Evolutionary conservation across 768 basidiomycete species (phyloP).

Genomic region (Suillus hirtellus): DNA sequence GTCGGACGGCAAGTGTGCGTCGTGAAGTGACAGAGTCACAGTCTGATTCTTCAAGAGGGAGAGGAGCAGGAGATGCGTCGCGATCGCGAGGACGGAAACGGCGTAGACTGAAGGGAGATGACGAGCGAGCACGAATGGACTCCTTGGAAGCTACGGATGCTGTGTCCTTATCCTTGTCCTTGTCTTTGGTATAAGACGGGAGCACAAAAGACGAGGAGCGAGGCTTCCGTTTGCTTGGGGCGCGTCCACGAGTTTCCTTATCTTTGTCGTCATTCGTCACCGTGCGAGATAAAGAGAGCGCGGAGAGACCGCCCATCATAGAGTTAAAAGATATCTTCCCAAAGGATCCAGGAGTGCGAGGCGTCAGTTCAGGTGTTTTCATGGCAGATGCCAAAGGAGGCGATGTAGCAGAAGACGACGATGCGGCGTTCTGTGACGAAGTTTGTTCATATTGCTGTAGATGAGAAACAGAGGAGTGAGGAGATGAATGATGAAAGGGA

Average conservation of each 20-base stretch:
- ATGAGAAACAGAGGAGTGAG: constrained; percentile 20
- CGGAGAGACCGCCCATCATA: constrained; percentile 72
- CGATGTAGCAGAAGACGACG: constrained; percentile 11
- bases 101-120: constrained; percentile 79
- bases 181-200: constrained; percentile 32
- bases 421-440: constrained; percentile 11
- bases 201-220: constrained; percentile 54
- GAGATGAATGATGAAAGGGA: constrained; percentile 24
- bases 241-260: constrained; percentile 54
- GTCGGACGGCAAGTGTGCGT: constrained; percentile 45
- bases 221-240: constrained; percentile 41
- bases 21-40: constrained; percentile 38
- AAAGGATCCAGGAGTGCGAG: constrained; percentile 50
- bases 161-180: constrained; percentile 32
- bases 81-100: constrained; percentile 60
- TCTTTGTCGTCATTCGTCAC: constrained; percentile 40
- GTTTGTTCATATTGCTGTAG: constrained; percentile 22
- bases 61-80: constrained; percentile 56
- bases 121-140: constrained; percentile 64
- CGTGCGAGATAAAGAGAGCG: constrained; percentile 61
- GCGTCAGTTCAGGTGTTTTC: constrained; percentile 38
- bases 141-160: constrained; percentile 48
- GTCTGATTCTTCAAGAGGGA: constrained; percentile 58
- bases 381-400: constrained; percentile 30
- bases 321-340: constrained; percentile 62